A percentile compares a stretch with the other conserved stretches of the same genome.
Evolutionary conservation across 306 rosid genomes (phyloP).

Genomic region (Lathyrus aphaca): DNA sequence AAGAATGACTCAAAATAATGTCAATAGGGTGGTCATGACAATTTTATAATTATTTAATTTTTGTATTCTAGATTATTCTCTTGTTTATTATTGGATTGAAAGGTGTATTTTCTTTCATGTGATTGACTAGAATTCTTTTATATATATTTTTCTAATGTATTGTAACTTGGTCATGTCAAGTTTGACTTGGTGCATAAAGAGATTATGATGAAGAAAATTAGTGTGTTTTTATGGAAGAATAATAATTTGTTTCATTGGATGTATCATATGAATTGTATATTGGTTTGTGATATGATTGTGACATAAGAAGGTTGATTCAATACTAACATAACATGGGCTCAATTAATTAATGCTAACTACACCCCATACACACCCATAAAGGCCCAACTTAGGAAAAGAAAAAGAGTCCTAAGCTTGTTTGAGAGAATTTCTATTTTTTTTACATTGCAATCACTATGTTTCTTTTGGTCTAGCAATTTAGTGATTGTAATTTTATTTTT

Average conservation of each 20-base stretch:
- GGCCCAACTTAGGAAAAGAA: too few relatives aligned
- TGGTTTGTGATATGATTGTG: not conserved
- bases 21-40: slow-evolving; percentile 17
- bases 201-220: not conserved
- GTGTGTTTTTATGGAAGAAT: not conserved
- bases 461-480: too few relatives aligned
- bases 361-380: too few relatives aligned
- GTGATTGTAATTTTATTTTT: too few relatives aligned
- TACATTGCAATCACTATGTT: too few relatives aligned
- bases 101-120: not conserved
- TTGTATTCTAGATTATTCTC: not conserved
- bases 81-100: not conserved
- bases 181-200: not conserved
- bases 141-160: not conserved
- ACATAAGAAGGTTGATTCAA: too few relatives aligned
- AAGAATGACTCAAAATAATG: slow-evolving; percentile 9
- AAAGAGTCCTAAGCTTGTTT: too few relatives aligned
- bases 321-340: too few relatives aligned
- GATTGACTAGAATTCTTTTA: not conserved
- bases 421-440: too few relatives aligned
- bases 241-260: not conserved
- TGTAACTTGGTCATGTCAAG: not conserved
- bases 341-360: too few relatives aligned
- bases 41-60: too few relatives aligned
- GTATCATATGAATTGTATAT: not conserved